A percentile compares a stretch with the other conserved stretches of the same genome.
Conservation (phyloP, 78 protist genomes). For the Trichosphaerium sp. region DNA sequence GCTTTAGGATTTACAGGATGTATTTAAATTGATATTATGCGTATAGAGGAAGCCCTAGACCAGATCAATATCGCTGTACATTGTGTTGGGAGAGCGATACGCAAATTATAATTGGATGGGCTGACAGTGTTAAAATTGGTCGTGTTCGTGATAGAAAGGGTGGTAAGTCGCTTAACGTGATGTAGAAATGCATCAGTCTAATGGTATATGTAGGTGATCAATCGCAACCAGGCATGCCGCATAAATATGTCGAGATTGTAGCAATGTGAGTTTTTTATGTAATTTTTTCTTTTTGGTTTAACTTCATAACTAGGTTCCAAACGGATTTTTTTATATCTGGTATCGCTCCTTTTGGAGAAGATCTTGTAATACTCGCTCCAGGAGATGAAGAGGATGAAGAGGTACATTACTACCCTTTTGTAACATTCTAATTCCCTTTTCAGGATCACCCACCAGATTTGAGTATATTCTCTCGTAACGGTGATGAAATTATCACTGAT, state of each 20-base stretch:
- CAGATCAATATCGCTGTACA: constrained; percentile 53
- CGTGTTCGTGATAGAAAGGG: not conserved
- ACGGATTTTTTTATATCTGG: constrained; percentile 66
- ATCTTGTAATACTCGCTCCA: constrained; percentile 54
- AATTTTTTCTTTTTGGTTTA: not conserved
- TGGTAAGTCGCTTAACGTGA: not conserved
- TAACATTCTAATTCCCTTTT: not conserved
- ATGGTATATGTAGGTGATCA: not conserved
- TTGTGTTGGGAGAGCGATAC: constrained; percentile 65
- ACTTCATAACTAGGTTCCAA: constrained; percentile 13
- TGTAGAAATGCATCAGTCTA: not conserved
- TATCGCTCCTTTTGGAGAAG: constrained; percentile 64
- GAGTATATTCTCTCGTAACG: constrained; percentile 27
- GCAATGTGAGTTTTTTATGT: not conserved
- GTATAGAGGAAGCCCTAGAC: constrained; percentile 34
- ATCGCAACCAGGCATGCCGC: not conserved
- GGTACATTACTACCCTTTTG: not conserved
- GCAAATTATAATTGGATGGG: constrained; percentile 82
- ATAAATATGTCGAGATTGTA: not conserved
- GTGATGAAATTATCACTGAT: constrained; percentile 49
- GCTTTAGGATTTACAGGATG: not conserved
- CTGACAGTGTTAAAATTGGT: constrained; percentile 42
- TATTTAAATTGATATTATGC: not conserved
- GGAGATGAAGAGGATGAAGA: constrained; percentile 8
- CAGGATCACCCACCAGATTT: not conserved